phyloP scores from a whole-genome alignment of 2,329 filamentous ascomycete genomes.

The Ophiocordyceps camponoti-floridani region DNA sequence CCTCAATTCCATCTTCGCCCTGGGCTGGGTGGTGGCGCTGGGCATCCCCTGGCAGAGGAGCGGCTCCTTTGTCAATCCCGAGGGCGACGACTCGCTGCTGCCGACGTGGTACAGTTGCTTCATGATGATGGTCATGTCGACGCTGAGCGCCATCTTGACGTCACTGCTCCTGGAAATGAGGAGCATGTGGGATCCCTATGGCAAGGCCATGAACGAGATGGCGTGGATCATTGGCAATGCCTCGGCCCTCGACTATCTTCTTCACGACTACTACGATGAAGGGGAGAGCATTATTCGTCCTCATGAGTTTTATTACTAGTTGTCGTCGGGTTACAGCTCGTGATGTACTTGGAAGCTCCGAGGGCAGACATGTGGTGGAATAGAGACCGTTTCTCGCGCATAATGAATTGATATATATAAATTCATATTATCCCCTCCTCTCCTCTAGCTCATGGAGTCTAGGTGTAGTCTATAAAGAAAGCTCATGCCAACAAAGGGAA shows the following conservation, averaged over 20 bases:
- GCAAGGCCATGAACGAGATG: conserved; percentile 6
- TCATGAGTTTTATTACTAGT: conserved; percentile 2
- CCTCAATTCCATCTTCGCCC: conserved; percentile 5
- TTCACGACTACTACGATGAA: conserved; percentile 11
- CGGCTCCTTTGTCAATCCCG: background rate
- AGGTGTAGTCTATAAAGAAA: background rate
- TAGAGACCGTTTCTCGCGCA: too few species aligned
- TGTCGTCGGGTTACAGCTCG: background rate
- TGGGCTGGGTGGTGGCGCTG: conserved; percentile 3
- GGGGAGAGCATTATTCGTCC: conserved; percentile 1
- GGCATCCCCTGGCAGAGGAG: conserved; percentile 4
- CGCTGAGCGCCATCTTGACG: conserved; percentile 4
- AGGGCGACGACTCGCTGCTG: conserved; percentile 1
- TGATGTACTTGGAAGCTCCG: too few species aligned
- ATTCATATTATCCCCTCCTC: too few species aligned
- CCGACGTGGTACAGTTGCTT: conserved; percentile 2
- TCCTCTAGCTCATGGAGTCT: too few species aligned
- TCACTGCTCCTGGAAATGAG: conserved; percentile 8
- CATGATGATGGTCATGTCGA: conserved; percentile 3
- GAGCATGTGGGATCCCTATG: conserved; percentile 10
- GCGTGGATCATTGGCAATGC: conserved; percentile 11
- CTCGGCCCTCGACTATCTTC: conserved; percentile 10
- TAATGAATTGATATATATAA: too few species aligned
- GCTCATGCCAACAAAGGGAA: background rate
- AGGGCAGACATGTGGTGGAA: too few species aligned